phyloP scores from a whole-genome alignment of 768 basidiomycete species.

The Mycena amicta region DNA sequence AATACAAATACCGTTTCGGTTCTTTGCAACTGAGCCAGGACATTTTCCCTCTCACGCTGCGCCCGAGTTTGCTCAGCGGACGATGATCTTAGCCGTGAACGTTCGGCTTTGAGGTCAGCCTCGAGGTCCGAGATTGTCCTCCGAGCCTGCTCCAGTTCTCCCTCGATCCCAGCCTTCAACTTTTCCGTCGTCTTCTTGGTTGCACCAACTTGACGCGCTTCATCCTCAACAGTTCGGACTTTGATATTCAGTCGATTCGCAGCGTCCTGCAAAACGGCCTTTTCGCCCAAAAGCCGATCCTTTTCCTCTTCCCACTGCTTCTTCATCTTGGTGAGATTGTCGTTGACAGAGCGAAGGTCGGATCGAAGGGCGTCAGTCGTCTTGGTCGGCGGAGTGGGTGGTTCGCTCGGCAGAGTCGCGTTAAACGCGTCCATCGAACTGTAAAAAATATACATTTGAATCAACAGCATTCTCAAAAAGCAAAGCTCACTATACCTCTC shows the following conservation, averaged over 20 bases:
- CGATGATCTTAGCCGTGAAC: constrained; percentile 63
- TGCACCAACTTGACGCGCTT: constrained; percentile 55
- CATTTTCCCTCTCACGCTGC: constrained; percentile 65
- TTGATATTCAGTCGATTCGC: constrained; percentile 67
- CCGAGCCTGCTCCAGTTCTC: constrained; percentile 74
- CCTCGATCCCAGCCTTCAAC: constrained; percentile 54
- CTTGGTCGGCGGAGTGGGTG: constrained; percentile 68
- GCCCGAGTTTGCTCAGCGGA: constrained; percentile 63
- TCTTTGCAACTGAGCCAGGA: constrained; percentile 64
- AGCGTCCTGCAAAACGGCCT: constrained; percentile 70
- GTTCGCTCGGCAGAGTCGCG: constrained; percentile 52
- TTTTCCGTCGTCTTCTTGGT: constrained; percentile 52
- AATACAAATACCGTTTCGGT: constrained; percentile 60
- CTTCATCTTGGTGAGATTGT: constrained; percentile 65
- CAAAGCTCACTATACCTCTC: constrained; percentile 54
- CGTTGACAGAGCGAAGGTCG: constrained; percentile 63
- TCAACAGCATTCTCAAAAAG: not conserved
- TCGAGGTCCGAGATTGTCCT: constrained; percentile 70
- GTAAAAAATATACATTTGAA: constrained; percentile 6
- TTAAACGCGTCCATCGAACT: constrained; percentile 59
- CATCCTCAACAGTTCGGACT: constrained; percentile 59
- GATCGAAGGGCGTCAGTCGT: constrained; percentile 65
- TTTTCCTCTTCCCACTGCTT: constrained; percentile 73
- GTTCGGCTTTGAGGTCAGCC: constrained; percentile 68
- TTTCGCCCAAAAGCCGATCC: constrained; percentile 65